phyloP scores from a whole-genome alignment of 179 eudicot genomes.

The Sideroxylon spinosum region DNA sequence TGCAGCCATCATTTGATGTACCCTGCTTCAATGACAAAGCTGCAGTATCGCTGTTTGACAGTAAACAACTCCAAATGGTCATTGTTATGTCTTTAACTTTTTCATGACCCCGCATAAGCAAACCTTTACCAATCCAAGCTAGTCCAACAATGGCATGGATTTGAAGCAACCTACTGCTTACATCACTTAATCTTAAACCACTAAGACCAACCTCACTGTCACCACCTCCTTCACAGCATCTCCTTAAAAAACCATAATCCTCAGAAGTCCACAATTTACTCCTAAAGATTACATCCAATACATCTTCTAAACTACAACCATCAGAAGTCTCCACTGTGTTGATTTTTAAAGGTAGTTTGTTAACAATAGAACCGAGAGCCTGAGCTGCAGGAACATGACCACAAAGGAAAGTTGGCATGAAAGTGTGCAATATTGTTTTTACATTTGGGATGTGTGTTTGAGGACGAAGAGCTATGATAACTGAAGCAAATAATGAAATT shows the following conservation, averaged over 20 bases:
- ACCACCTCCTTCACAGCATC: slow-evolving; percentile 21
- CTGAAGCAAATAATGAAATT: slow-evolving; percentile 71
- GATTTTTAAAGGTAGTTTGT: slow-evolving; percentile 56
- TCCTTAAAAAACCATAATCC: slow-evolving; percentile 25
- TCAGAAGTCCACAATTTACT: slow-evolving; percentile 28
- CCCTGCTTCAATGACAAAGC: slow-evolving; percentile 27
- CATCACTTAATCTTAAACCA: slow-evolving; percentile 19
- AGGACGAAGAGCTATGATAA: slow-evolving; percentile 72
- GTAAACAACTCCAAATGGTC: slow-evolving; percentile 58
- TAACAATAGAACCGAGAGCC: slow-evolving; percentile 86
- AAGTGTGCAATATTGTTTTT: slow-evolving; percentile 36
- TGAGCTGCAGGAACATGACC: slow-evolving; percentile 85
- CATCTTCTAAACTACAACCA: slow-evolving; percentile 49
- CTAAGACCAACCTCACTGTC: slow-evolving; percentile 23
- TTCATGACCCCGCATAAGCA: slow-evolving; percentile 90
- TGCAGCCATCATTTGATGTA: slow-evolving; percentile 21
- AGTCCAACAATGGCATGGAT: slow-evolving; percentile 48
- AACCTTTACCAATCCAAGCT: slow-evolving; percentile 94
- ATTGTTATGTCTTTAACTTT: slow-evolving; percentile 61
- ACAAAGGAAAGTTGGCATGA: slow-evolving; percentile 39
- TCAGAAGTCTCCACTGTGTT: slow-evolving; percentile 26
- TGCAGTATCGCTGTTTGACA: slow-evolving; percentile 28
- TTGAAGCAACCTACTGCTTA: slow-evolving; percentile 24
- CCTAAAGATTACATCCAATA: slow-evolving; percentile 48
- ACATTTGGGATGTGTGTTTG: slow-evolving; percentile 42